Evolutionary conservation across 2,329 filamentous ascomycete genomes (phyloP).

Genomic region (Onygenales sp.): DNA sequence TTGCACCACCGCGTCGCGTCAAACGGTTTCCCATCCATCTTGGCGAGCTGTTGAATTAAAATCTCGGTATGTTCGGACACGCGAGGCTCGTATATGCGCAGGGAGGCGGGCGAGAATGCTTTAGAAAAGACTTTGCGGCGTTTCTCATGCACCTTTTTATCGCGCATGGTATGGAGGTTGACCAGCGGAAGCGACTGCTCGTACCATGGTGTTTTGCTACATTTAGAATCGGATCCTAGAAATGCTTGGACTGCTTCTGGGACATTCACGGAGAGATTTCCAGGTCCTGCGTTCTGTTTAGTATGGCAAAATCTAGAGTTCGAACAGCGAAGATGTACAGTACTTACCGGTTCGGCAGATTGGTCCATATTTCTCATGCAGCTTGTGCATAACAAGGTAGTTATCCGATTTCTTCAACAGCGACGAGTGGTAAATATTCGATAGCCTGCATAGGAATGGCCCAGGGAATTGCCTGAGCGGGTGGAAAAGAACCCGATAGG

Average conservation of each 20-base stretch:
- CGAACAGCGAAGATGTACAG: background rate
- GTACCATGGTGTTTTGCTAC: background rate
- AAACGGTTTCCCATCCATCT: background rate
- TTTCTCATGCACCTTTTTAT: background rate
- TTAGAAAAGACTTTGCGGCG: background rate
- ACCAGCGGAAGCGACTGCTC: background rate
- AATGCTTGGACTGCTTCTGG: background rate
- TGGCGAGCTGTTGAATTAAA: background rate
- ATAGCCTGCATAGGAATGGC: background rate
- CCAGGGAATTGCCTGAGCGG: background rate
- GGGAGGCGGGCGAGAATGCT: background rate
- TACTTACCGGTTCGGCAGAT: background rate
- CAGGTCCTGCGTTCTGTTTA: background rate
- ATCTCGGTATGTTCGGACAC: background rate
- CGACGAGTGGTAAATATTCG: background rate
- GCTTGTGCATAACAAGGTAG: background rate
- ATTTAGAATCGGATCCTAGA: background rate
- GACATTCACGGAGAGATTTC: background rate
- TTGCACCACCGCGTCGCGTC: background rate
- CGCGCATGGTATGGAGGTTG: background rate
- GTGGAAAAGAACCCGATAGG: background rate
- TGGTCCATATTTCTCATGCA: background rate
- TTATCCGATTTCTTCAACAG: background rate
- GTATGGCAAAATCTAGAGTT: background rate
- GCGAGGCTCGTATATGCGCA: background rate